Base-by-base conservation (phyloP, 2,329 filamentous ascomycete species). In the Fusarium protoensiforme region DNA sequence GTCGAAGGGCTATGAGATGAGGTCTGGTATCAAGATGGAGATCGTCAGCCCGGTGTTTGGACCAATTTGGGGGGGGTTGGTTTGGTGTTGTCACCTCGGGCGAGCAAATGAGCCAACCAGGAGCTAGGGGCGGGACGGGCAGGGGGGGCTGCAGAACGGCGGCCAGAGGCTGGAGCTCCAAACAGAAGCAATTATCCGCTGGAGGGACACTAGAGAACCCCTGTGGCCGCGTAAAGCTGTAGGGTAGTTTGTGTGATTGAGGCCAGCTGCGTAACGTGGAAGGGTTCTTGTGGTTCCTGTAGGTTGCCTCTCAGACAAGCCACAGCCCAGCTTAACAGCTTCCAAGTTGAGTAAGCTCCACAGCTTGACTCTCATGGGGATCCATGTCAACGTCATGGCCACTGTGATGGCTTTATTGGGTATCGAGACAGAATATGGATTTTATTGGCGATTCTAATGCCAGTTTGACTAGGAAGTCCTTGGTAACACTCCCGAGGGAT, bases 71-170 rank as follows among this genome's bases (percentile, higher is more conserved):
- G 73, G 72, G 67, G 73, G 72, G 65, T 72, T 72, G 72, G 73
- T 74, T 57, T 68, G 75, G 71, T 75, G 74, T 73, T 78, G 74
- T 70, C 67, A 68, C 68, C 67, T 66, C 51, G 65, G 67, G 65
- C 39, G 46, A 67, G 59, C 67, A 72, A 75, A 73, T 77, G 69
- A 71, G 60, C 76, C 76, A 78, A 77, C 72, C 76, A 78, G 65
- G 65, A 72, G 71, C 48, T 56, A 48, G 66, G 59, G 56, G 67
- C 63, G 61, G 54, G 31, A 63, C 58, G 36, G 66, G 59, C 64
- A 66, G 66, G 62, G 65, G 61, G 64, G 62, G 65, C 65, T 59
- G 22, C 29, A 56, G 63, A 46, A 54, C 35, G 41, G 53, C 38
- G 29, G 35, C 43, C 43, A 18, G 53, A 59, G 62, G 39, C n/a